A percentile compares a stretch with the other conserved stretches of the same genome.
These are phyloP conservation scores for Trichophyton equinum DNA, from an alignment of 2,329 filamentous ascomycete genomes.

Conservation along the genomic window DNA sequence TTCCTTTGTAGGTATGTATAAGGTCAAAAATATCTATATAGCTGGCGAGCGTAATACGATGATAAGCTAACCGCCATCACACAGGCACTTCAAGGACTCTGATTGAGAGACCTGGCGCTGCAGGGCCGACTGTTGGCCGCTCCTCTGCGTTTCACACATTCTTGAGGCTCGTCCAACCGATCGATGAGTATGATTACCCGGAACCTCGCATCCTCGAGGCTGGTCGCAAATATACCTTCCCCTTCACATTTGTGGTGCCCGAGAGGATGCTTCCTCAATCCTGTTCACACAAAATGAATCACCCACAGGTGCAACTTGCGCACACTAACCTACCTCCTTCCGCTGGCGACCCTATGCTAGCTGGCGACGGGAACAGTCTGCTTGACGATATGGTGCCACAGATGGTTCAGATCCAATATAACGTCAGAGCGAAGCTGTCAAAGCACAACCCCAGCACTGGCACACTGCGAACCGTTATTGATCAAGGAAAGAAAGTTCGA, in stretches of 20 bases:
- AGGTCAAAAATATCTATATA: slow-evolving; percentile 3
- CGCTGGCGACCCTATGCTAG: slow-evolving; percentile 46
- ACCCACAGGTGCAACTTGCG: slow-evolving; percentile 40
- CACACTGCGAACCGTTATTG: slow-evolving; percentile 35
- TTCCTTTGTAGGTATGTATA: slow-evolving; percentile 19
- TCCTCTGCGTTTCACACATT: slow-evolving; percentile 49
- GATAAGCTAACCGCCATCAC: neutral
- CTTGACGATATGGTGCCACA: slow-evolving; percentile 51
- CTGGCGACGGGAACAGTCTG: slow-evolving; percentile 37
- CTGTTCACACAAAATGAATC: slow-evolving; percentile 43
- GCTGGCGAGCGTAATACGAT: neutral
- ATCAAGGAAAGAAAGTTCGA: slow-evolving; percentile 44
- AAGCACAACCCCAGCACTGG: slow-evolving; percentile 27
- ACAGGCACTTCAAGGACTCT: slow-evolving; percentile 40
- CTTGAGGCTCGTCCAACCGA: slow-evolving; percentile 49
- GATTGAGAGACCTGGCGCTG: slow-evolving; percentile 43
- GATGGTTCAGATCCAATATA: slow-evolving; percentile 50
- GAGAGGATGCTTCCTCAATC: slow-evolving; percentile 46
- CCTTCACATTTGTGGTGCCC: slow-evolving; percentile 53
- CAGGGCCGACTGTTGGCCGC: slow-evolving; percentile 41
- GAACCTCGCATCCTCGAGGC: slow-evolving; percentile 42
- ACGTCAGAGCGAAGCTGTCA: slow-evolving; percentile 38
- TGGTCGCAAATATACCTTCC: slow-evolving; percentile 45
- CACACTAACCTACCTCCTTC: slow-evolving; percentile 51
- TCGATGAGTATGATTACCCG: slow-evolving; percentile 42